phyloP scores from a whole-genome alignment of 371 early-diverging fungal genomes.

The Apophysomyces elegans region DNA sequence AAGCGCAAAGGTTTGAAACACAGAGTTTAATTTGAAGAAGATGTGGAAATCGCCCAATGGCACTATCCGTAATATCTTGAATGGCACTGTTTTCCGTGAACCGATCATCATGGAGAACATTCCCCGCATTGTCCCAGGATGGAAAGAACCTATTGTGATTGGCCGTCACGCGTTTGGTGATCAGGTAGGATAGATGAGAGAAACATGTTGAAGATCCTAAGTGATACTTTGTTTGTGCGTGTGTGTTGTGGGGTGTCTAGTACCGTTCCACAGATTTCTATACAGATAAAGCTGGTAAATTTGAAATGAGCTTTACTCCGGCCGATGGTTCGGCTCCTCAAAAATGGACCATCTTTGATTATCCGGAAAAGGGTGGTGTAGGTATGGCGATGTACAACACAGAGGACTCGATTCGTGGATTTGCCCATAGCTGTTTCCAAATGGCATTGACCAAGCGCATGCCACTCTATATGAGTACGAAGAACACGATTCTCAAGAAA shows the following conservation, averaged over 20 bases:
- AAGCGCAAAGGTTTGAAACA: neutral
- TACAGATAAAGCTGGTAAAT: slow-evolving; percentile 78
- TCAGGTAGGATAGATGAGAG: slow-evolving; percentile 51
- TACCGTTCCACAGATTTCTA: slow-evolving; percentile 93
- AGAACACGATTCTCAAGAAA: slow-evolving; percentile 93
- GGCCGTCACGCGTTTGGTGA: slow-evolving; percentile 96
- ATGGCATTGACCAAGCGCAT: slow-evolving; percentile 83
- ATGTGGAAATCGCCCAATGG: slow-evolving; percentile 98
- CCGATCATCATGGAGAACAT: slow-evolving; percentile 89
- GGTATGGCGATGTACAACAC: slow-evolving; percentile 95
- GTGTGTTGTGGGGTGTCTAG: slow-evolving; percentile 24
- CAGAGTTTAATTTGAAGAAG: slow-evolving; percentile 89
- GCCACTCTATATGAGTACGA: slow-evolving; percentile 92
- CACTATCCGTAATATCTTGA: slow-evolving; percentile 92
- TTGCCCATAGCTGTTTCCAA: slow-evolving; percentile 92
- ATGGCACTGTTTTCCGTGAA: slow-evolving; percentile 96
- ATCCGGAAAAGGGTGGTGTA: slow-evolving; percentile 74
- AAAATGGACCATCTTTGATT: slow-evolving; percentile 75
- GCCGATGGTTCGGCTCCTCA: slow-evolving; percentile 69
- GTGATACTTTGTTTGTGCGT: neutral
- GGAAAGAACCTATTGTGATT: slow-evolving; percentile 93
- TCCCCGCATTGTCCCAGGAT: slow-evolving; percentile 89
- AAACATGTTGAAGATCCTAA: neutral
- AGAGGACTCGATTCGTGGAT: slow-evolving; percentile 85
- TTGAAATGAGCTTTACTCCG: slow-evolving; percentile 89